Percentiles rank a stretch among this genome's conserved stretches.
phyloP scores from a whole-genome alignment of 768 basidiomycete genomes.

The Pulveroboletus sp. region DNA sequence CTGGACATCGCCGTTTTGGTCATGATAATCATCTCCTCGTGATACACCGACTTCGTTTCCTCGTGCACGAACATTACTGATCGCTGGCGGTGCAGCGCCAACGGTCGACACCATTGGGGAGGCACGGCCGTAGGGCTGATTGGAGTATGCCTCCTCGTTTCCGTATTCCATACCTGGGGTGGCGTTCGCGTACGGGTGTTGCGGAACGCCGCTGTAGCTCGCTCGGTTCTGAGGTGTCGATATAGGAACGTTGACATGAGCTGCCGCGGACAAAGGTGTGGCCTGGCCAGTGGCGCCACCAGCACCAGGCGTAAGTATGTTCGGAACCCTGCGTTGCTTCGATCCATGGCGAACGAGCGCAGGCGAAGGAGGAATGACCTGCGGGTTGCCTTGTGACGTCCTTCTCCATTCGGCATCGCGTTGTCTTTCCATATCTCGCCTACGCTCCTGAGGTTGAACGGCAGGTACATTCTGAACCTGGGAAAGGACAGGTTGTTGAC shows the following conservation, averaged over 20 bases:
- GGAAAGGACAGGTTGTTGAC: conserved; percentile 60
- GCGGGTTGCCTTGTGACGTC: conserved; percentile 50
- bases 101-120: conserved; percentile 79
- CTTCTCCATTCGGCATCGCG: conserved; percentile 64
- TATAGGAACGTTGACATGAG: conserved; percentile 70
- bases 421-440: conserved; percentile 48
- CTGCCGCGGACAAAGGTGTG: conserved; percentile 70
- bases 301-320: conserved; percentile 54
- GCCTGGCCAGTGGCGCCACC: conserved; percentile 48
- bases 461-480: conserved; percentile 57
- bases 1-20: conserved; percentile 52
- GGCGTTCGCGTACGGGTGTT: conserved; percentile 72
- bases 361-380: conserved; percentile 67
- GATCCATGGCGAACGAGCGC: conserved; percentile 75
- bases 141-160: conserved; percentile 56
- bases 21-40: conserved; percentile 54
- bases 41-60: conserved; percentile 67
- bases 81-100: conserved; percentile 63
- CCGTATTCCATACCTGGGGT: conserved; percentile 57
- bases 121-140: conserved; percentile 67
- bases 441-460: conserved; percentile 52
- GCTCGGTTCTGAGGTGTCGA: conserved; percentile 49
- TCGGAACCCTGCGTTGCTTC: conserved; percentile 63
- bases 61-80: conserved; percentile 68
- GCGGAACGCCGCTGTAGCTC: conserved; percentile 37